These are phyloP conservation scores for Diplocarpon rosae DNA, from an alignment of 2,329 filamentous ascomycete genomes.

Conservation along the genomic window DNA sequence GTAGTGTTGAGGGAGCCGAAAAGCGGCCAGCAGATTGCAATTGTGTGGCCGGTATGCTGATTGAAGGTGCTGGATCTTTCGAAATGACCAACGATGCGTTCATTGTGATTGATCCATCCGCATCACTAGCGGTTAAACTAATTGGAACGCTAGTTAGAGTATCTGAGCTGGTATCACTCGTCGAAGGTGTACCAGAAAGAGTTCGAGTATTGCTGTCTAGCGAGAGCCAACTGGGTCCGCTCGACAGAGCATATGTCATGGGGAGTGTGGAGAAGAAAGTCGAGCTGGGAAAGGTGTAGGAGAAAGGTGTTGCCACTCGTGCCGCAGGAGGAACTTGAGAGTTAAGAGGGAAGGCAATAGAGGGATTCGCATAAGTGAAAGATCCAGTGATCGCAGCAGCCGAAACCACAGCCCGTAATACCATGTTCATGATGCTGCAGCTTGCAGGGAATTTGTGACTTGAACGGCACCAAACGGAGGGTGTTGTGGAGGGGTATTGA, in stretches of 20 bases:
- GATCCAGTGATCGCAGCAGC: conserved; percentile 14
- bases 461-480: background rate
- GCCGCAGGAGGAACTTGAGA: conserved; percentile 75
- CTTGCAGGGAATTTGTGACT: background rate
- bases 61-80: conserved; percentile 39
- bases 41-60: conserved; percentile 46
- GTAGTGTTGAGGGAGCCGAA: conserved; percentile 48
- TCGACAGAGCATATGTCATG: conserved; percentile 55
- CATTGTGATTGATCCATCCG: conserved; percentile 50
- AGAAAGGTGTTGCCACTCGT: conserved; percentile 54
- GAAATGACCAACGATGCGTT: conserved; percentile 63
- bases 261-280: conserved; percentile 56
- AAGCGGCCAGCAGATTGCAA: conserved; percentile 46
- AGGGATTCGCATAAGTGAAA: conserved; percentile 26
- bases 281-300: conserved; percentile 58
- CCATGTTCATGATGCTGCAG: conserved; percentile 8
- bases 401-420: conserved; percentile 13
- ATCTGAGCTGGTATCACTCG: conserved; percentile 44
- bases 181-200: conserved; percentile 59
- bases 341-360: conserved; percentile 62
- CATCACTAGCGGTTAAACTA: conserved; percentile 58
- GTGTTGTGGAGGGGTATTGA: too few species aligned
- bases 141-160: conserved; percentile 36
- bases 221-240: conserved; percentile 62
- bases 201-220: conserved; percentile 54